Base-by-base conservation (phyloP, 106 monocot genomes). In the Xerophyta viscosa region DNA sequence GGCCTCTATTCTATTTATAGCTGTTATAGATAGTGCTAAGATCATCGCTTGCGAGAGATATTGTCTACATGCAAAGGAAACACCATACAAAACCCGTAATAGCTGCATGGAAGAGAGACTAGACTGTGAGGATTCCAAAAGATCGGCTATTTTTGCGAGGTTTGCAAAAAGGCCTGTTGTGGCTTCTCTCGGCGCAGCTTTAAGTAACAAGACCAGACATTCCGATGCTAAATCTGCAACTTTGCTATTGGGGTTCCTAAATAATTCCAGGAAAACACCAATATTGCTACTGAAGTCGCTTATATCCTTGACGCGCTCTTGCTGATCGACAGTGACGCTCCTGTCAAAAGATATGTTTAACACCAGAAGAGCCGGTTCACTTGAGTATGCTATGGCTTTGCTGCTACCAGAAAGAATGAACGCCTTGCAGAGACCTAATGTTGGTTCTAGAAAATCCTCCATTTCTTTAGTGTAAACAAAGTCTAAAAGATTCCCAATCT, bases 401-500 rank as follows among this genome's bases (percentile, higher is more conserved):
- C 69, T 58, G 48, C 61, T 80, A n/a, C 90, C 86, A 67, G 82
- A 82, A 11, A 82, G 57, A 60, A 90, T 82, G 66, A 98, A 86
- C 24, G 85, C 70, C 66, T 77, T 90, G 74, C 96, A 98, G 19
- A 98, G 82, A 51, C 31, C 69, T 57, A 98, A 65, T 13, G 96
- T 82, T 63, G 96, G 85, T 52, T 75, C 76, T 15, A 98, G 73
- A 69, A 90, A 90, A 77, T 98, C 96, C 27, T 89, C 89, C 96
- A 98, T 90, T 49, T 68, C 82, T 20, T 98, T 89, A 25, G 82
- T 65, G 36, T 65, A 71, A 55, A 86, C 81, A 77, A 86, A 90
- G 65, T 98, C 96, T 24, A 98, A 78, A 52, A 98, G 72, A 65
- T 82, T 98, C 41, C 89, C 96, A 19, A 98, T 79, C 71, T 69